Evolutionary conservation across 75 land plant species (phyloP).

Genomic region (Isoetes taiwanensis): DNA sequence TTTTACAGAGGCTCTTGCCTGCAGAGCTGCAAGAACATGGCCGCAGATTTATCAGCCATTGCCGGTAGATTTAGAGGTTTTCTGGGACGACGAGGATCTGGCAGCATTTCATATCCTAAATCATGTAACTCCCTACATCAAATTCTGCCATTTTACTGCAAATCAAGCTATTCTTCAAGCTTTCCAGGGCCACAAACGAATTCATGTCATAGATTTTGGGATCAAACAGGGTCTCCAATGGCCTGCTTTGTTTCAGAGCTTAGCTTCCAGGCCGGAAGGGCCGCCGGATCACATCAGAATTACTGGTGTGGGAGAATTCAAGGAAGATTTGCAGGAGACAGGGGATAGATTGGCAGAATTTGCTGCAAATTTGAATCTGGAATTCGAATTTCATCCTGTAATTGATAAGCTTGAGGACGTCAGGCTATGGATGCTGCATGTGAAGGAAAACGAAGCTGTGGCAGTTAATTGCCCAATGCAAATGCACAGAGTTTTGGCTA

Average conservation of each 20-base stretch:
- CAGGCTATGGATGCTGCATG: slow-evolving; percentile 97
- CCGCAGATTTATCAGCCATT: slow-evolving; percentile 51
- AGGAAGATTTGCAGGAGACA: slow-evolving; percentile 74
- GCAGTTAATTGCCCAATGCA: slow-evolving; percentile 71
- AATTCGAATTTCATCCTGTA: slow-evolving; percentile 75
- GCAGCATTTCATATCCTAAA: slow-evolving; percentile 59
- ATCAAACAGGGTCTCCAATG: slow-evolving; percentile 96
- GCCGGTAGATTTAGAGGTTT: slow-evolving; percentile 21
- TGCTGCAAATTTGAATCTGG: slow-evolving; percentile 54
- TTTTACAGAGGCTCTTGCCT: slow-evolving; percentile 73
- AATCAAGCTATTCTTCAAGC: slow-evolving; percentile 71
- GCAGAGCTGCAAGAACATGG: slow-evolving; percentile 57
- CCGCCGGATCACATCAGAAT: slow-evolving; percentile 82
- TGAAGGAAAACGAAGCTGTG: slow-evolving; percentile 70
- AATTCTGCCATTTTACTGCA: slow-evolving; percentile 70
- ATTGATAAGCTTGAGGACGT: slow-evolving; percentile 83
- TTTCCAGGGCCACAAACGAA: slow-evolving; percentile 68
- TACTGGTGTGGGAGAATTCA: slow-evolving; percentile 66
- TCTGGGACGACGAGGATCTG: slow-evolving; percentile 31
- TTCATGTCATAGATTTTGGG: slow-evolving; percentile 88
- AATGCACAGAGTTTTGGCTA: slow-evolving; percentile 52
- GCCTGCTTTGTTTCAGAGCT: slow-evolving; percentile 75
- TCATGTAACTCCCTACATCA: slow-evolving; percentile 57
- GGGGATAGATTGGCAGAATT: slow-evolving; percentile 68
- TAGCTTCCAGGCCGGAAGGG: slow-evolving; percentile 46